These are phyloP conservation scores for Floccularia luteovirens DNA, from an alignment of 768 basidiomycete species.

Conservation along the genomic window DNA sequence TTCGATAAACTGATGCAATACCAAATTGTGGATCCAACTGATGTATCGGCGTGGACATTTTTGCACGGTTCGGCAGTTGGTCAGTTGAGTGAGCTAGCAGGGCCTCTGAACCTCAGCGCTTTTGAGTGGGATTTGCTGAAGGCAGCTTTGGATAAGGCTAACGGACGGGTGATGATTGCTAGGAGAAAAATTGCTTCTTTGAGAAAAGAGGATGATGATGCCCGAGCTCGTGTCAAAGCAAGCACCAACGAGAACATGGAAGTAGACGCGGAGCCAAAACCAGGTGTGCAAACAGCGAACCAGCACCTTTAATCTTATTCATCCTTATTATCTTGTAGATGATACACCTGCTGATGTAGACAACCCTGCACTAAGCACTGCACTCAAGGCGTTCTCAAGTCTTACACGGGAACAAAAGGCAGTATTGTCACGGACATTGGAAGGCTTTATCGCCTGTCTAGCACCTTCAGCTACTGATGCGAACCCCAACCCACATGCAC, in stretches of 20 bases:
- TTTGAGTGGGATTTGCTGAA: constrained; percentile 85
- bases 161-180: constrained; percentile 78
- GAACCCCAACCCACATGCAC: constrained; percentile 43
- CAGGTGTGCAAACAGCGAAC: constrained; percentile 20
- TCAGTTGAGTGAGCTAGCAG: constrained; percentile 26
- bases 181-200: constrained; percentile 65
- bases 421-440: constrained; percentile 63
- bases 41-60: constrained; percentile 86
- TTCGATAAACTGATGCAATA: constrained; percentile 99
- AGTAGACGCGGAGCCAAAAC: constrained; percentile 59
- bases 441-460: constrained; percentile 67
- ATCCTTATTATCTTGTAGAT: constrained; percentile 9
- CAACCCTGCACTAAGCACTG: constrained; percentile 61
- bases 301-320: constrained; percentile 4
- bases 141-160: constrained; percentile 83
- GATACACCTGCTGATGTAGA: constrained; percentile 50
- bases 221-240: constrained; percentile 67
- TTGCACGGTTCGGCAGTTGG: constrained; percentile 38
- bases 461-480: constrained; percentile 31
- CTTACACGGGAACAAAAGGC: constrained; percentile 72
- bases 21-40: constrained; percentile 91
- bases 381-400: constrained; percentile 68
- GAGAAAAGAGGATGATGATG: constrained; percentile 86
- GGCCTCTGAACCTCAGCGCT: constrained; percentile 38
- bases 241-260: constrained; percentile 58